Conservation (phyloP, 371 early-diverging fungal species). For the Mortierella sp. region DNA sequence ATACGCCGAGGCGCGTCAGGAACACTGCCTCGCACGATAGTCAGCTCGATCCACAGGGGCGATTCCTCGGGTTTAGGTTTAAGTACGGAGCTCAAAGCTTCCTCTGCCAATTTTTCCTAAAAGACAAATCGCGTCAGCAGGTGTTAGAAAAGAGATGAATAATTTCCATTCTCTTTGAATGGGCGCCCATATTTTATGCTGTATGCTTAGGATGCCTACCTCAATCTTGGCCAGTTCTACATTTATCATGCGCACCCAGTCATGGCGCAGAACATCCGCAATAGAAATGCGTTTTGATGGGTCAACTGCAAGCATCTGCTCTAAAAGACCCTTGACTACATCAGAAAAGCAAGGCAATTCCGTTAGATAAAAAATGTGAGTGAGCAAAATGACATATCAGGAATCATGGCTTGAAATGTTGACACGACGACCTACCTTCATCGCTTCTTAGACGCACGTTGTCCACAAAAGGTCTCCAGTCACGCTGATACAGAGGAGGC, state of each 20-base stretch:
- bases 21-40: conserved; percentile 22
- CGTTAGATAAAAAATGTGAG: background rate
- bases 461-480: conserved; percentile 23
- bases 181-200: background rate
- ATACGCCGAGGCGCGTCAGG: conserved; percentile 32
- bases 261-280: background rate
- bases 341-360: background rate
- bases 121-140: background rate
- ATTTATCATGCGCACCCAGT: conserved; percentile 43
- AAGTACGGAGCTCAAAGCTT: background rate
- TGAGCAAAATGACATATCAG: too few relatives aligned
- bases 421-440: conserved; percentile 12
- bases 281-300: conserved; percentile 27
- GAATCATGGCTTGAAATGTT: too few relatives aligned
- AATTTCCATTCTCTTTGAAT: background rate
- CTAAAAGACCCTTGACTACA: conserved; percentile 21
- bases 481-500: background rate
- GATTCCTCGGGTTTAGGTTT: background rate
- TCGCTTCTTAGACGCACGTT: conserved; percentile 12
- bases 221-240: conserved; percentile 32
- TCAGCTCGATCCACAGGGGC: conserved; percentile 23
- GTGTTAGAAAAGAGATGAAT: background rate
- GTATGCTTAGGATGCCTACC: background rate
- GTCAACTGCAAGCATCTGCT: conserved; percentile 22
- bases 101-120: background rate